Evolutionary conservation across 2,329 filamentous ascomycete genomes (phyloP).

Genomic region (Parafenestella ontariensis): DNA sequence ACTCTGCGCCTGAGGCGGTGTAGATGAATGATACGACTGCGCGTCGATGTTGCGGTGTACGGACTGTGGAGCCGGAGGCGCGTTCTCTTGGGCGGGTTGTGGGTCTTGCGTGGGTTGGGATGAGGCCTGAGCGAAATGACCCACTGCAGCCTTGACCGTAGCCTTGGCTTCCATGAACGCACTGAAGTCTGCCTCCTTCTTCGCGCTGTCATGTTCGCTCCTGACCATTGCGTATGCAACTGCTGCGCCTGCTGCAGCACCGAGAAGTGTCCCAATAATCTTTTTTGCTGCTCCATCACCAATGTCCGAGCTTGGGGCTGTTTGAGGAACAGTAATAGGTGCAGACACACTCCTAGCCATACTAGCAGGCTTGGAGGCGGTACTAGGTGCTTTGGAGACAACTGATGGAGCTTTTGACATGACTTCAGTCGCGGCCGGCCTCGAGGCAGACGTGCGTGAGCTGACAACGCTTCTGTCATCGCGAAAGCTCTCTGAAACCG

Average conservation of each 20-base stretch:
- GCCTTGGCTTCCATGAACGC: constrained; percentile 44
- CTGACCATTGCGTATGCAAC: constrained; percentile 77
- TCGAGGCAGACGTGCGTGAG: constrained; percentile 34
- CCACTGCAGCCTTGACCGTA: constrained; percentile 36
- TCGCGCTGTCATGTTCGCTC: constrained; percentile 60
- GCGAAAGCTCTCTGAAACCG: constrained; percentile 38
- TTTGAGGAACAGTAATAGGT: constrained; percentile 35
- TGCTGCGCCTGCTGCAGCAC: constrained; percentile 78
- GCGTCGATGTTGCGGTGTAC: constrained; percentile 49
- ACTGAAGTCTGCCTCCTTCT: constrained; percentile 52
- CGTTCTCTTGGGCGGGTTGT: constrained; percentile 39
- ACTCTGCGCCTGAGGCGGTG: constrained; percentile 29
- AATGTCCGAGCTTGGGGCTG: constrained; percentile 32
- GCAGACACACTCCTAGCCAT: constrained; percentile 44
- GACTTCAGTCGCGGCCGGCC: constrained; percentile 30
- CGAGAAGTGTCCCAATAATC: constrained; percentile 77
- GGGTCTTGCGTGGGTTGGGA: constrained; percentile 40
- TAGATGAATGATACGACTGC: constrained; percentile 42
- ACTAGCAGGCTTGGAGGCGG: constrained; percentile 29
- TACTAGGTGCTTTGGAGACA: constrained; percentile 22
- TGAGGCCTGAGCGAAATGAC: constrained; percentile 37
- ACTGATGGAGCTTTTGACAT: constrained; percentile 35
- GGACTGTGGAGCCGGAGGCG: constrained; percentile 30
- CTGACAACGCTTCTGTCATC: constrained; percentile 44
- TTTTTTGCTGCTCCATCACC: constrained; percentile 65